Conservation (phyloP, 768 basidiomycete genomes). For the Trametes cinnabarina region DNA sequence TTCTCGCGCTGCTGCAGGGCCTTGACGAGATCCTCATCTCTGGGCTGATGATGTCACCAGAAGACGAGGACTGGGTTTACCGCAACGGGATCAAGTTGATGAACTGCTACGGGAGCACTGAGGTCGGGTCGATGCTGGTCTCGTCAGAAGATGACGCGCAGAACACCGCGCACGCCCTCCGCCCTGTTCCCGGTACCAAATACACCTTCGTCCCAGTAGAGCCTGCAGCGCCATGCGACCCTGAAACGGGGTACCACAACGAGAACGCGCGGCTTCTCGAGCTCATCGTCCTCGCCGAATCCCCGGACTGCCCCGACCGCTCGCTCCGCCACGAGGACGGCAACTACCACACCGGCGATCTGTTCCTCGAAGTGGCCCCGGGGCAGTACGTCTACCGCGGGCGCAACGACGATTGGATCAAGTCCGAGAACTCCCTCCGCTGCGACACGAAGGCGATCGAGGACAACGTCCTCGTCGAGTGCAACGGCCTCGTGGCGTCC, state of each 20-base stretch:
- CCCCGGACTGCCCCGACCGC: conserved; percentile 65
- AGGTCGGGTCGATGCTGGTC: conserved; percentile 33
- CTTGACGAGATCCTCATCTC: conserved; percentile 32
- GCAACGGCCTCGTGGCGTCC: conserved; percentile 61
- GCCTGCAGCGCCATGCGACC: conserved; percentile 33
- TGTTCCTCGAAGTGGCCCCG: conserved; percentile 62
- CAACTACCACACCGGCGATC: conserved; percentile 76
- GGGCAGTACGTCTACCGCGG: conserved; percentile 67
- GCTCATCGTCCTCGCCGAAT: conserved; percentile 64
- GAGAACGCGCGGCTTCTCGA: conserved; percentile 55
- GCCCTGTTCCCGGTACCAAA: conserved; percentile 54
- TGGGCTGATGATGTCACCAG: conserved; percentile 37
- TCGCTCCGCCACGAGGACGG: conserved; percentile 62
- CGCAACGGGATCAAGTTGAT: conserved; percentile 44
- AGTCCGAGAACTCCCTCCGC: conserved; percentile 72
- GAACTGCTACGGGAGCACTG: conserved; percentile 32
- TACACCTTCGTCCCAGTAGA: conserved; percentile 65
- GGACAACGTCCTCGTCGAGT: conserved; percentile 66
- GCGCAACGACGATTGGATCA: conserved; percentile 84
- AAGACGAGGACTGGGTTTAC: conserved; percentile 45
- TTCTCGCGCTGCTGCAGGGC: conserved; percentile 34
- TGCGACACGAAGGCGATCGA: conserved; percentile 84
- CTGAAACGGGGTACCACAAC: conserved; percentile 43
- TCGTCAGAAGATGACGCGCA: conserved; percentile 17
- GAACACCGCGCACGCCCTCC: conserved; percentile 51